Conservation (phyloP, 176 grass and related monocot genomes). For the Ampelocalamus luodianensis region DNA sequence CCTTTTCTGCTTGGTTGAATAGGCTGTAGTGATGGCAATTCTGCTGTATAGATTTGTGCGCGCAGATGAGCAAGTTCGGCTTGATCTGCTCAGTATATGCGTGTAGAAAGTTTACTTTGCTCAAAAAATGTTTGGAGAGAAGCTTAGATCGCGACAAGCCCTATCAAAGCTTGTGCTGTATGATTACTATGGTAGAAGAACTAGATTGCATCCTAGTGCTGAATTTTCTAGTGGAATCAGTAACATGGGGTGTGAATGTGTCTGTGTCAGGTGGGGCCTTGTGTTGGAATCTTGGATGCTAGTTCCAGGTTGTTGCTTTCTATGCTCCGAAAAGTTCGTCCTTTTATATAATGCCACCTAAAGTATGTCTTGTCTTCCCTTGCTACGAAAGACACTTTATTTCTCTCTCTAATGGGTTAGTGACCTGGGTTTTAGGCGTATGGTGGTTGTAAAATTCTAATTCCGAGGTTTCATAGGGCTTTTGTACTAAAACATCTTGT, state of each 20-base stretch:
- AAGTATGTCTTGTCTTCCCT: neutral
- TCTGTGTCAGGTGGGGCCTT: neutral
- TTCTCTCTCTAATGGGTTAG: neutral
- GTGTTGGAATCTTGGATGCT: slow-evolving; percentile 16
- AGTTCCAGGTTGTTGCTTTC: slow-evolving; percentile 14
- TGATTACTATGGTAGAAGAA: neutral
- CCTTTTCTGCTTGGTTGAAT: slow-evolving; percentile 7
- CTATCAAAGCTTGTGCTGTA: neutral
- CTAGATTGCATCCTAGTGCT: neutral
- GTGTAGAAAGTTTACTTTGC: neutral
- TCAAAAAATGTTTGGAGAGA: neutral
- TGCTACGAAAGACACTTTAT: neutral
- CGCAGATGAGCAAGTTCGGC: neutral
- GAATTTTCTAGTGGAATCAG: neutral
- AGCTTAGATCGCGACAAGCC: neutral
- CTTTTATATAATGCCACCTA: slow-evolving; percentile 5
- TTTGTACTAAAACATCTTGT: neutral
- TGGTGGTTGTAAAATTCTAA: neutral
- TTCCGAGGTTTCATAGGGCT: neutral
- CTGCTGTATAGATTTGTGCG: neutral
- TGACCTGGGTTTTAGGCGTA: neutral
- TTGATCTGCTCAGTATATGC: neutral
- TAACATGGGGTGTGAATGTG: neutral
- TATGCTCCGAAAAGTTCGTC: slow-evolving; percentile 18
- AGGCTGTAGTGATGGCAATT: neutral